Conservation (phyloP, 352 stramenopile genomes). For the Pythium brachiatum region DNA sequence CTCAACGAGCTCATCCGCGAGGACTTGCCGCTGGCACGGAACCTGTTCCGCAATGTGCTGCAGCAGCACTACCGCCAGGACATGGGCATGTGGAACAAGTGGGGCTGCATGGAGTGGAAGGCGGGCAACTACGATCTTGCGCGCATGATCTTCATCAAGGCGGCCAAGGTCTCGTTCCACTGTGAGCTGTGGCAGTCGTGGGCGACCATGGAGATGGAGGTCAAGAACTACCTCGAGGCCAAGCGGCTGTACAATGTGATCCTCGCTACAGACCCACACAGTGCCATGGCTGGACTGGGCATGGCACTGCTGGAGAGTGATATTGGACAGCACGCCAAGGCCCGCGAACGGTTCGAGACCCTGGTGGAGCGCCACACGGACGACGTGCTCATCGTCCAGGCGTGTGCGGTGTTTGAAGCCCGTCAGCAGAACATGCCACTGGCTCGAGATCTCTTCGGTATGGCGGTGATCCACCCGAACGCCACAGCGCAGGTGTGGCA, state of each 20-base stretch:
- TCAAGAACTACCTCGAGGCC: slow-evolving; percentile 69
- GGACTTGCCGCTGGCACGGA: slow-evolving; percentile 63
- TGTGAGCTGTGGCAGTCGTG: slow-evolving; percentile 80
- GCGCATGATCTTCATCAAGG: slow-evolving; percentile 85
- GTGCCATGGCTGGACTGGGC: slow-evolving; percentile 67
- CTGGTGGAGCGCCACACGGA: slow-evolving; percentile 49
- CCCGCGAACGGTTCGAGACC: slow-evolving; percentile 57
- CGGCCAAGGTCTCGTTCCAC: slow-evolving; percentile 70
- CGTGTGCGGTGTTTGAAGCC: slow-evolving; percentile 73
- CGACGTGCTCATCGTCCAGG: slow-evolving; percentile 75
- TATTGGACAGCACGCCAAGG: slow-evolving; percentile 48
- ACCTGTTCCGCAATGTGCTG: slow-evolving; percentile 78
- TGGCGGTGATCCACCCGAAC: slow-evolving; percentile 40
- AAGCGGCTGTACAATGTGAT: slow-evolving; percentile 83
- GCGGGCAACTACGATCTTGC: slow-evolving; percentile 78
- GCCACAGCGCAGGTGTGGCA: slow-evolving; percentile 81
- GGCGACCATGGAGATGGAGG: slow-evolving; percentile 81
- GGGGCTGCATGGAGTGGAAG: slow-evolving; percentile 89
- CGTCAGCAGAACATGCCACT: slow-evolving; percentile 62
- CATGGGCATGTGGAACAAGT: slow-evolving; percentile 92
- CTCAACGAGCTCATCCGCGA: slow-evolving; percentile 83
- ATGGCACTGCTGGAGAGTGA: slow-evolving; percentile 70
- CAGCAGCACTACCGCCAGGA: slow-evolving; percentile 76
- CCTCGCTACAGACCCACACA: slow-evolving; percentile 67
- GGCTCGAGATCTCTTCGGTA: slow-evolving; percentile 66